Percentiles rank a stretch among this genome's conserved stretches.
These are phyloP conservation scores for Penicillium sp. DNA, from an alignment of 2,329 filamentous ascomycete genomes.

Conservation along the genomic window DNA sequence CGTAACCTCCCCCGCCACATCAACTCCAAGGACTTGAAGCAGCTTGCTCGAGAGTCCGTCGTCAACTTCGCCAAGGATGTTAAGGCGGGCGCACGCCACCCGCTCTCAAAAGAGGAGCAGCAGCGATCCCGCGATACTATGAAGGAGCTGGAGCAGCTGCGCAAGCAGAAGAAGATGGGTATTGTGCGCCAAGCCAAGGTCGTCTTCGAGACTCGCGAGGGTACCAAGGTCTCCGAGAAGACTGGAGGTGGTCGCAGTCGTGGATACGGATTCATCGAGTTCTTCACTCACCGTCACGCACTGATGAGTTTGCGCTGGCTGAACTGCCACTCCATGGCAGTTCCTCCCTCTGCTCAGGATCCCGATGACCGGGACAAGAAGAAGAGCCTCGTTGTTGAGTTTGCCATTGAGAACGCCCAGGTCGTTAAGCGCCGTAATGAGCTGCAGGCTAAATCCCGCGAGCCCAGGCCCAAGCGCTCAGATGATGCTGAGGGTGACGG, in stretches of 20 bases:
- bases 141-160: slow-evolving; percentile 73
- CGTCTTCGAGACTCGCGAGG: slow-evolving; percentile 84
- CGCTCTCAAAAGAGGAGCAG: slow-evolving; percentile 86
- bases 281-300: slow-evolving; percentile 87
- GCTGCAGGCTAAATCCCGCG: slow-evolving; percentile 32
- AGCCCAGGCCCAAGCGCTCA: slow-evolving; percentile 24
- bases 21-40: slow-evolving; percentile 83
- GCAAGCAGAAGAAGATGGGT: slow-evolving; percentile 80
- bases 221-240: slow-evolving; percentile 76
- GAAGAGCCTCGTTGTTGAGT: slow-evolving; percentile 89
- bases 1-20: slow-evolving; percentile 86
- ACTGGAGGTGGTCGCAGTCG: slow-evolving; percentile 78
- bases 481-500: slow-evolving; percentile 29
- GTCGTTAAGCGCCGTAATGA: slow-evolving; percentile 74
- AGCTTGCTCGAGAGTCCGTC: slow-evolving; percentile 84
- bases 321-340: slow-evolving; percentile 69
- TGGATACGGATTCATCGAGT: slow-evolving; percentile 97
- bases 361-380: slow-evolving; percentile 64
- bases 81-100: slow-evolving; percentile 71
- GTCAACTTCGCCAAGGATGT: slow-evolving; percentile 93
- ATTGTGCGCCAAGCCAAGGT: slow-evolving; percentile 92
- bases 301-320: slow-evolving; percentile 93
- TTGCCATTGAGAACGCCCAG: slow-evolving; percentile 96
- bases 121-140: slow-evolving; percentile 76
- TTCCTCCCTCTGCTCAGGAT: slow-evolving; percentile 32